Base-by-base conservation (phyloP, 805 yeast genomes). In the Barnettozyma sucrosica region DNA sequence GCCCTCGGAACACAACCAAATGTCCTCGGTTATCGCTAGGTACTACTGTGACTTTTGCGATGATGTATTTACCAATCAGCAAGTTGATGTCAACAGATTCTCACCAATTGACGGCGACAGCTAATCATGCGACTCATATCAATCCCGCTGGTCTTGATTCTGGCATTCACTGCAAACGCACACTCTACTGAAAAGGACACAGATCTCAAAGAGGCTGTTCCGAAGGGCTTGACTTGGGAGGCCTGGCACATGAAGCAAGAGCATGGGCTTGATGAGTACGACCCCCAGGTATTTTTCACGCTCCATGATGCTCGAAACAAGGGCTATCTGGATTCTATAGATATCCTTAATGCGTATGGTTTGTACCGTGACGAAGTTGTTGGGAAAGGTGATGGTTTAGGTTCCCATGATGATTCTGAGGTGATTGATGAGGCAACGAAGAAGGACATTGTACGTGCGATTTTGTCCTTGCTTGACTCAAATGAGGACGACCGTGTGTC, bases 331-430 rank as follows among this genome's bases (percentile, higher is more conserved):
- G 75, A 74, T 49, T 63, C 64, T 1, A 53, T 65, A 19, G 98
- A 92, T 61, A 84, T 92, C 36, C 64, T 92, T 50, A 76, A 85
- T 54, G 69, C 89, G 55, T 92, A 92, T 61, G 99, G 99, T 3
- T 66, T 92, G 46, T 68, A 74, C 41, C 76, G 93, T 52, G 81
- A 79, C 4, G 79, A 75, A 50, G 79, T 84, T 23, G 83, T 89
- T 14, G 97, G 97, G 10, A 84, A 79, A 54, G 97, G 97, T 41
- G 84, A 87, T 49, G 97, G 97, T 6, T 78, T 84, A 81, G 97
- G 97, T 1, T 70, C 74, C 16, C 92, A 84, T 59, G 86, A 80
- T 55, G 80, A 81, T 42, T 74, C 80, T 19, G 83, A 79, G 52
- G 71, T 71, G 32, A 74, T 83, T 50, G 70, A 85, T 13, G 76